Base-by-base conservation (phyloP, 306 rosid species). In the Cicer chorassanicum region DNA sequence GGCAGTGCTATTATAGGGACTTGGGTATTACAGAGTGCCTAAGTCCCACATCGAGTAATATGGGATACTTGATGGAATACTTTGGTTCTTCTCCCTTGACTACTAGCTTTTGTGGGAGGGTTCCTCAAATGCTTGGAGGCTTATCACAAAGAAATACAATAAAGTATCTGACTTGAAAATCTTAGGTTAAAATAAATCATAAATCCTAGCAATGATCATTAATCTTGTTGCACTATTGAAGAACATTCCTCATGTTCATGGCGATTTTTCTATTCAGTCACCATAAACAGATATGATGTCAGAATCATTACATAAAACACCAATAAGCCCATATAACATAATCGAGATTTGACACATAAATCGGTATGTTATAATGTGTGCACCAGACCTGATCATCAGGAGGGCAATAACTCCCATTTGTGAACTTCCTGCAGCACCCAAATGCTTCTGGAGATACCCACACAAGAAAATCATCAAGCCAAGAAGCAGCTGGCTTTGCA, bases 381-480 rank as follows among this genome's bases (percentile, higher is more conserved):
- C 18, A 70, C 61, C 72, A 70, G 80, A 94, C 99, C 96, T 94
- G 97, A 85, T 94, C 99, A 90, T 90, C 89, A 10, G 97, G 99
- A 43, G 99, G 96, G 75, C 97, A 94, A 72, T 88, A 92, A 51
- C 90, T 87, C 68, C 84, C 93, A 85, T 92, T 90, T 8, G 84
- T 88, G 82, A 94, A 94, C 86, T 94, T 94, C 82, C 97, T 88
- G 86, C 99, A 94, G 89, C 99, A 94, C 69, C 99, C 99, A 90
- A 94, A 94, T 81, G 99, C 99, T 85, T 94, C 97, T 60, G 99
- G 99, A 79, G 99, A 94, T 72, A 92, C 81, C 99, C 99, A 94
- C 78, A 94, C 96, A 70, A 94, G 97, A 85, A 86, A 94, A 85
- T 94, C 99, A 88, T 94, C 99, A 62, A 94, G 99, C 99, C 99